A percentile compares a stretch with the other conserved stretches of the same genome.
Evolutionary conservation across 2,329 filamentous ascomycete genomes (phyloP).

Genomic region (Blastomyces silverae): DNA sequence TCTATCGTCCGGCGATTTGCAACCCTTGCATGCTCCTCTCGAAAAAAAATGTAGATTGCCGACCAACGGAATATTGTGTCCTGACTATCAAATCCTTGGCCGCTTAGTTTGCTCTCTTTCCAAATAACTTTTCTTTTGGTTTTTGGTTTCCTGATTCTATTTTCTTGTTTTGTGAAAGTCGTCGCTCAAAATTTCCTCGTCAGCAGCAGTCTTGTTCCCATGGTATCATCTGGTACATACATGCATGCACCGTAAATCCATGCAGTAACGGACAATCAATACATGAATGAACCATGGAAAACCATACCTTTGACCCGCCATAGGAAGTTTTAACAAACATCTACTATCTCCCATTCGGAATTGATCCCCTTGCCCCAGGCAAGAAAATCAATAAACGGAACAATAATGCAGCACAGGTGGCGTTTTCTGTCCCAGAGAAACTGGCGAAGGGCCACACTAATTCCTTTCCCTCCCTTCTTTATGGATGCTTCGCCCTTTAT

Average conservation of each 20-base stretch:
- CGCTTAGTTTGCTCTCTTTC: background rate
- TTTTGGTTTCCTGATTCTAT: background rate
- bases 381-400: constrained; percentile 2
- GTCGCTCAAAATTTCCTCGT: background rate
- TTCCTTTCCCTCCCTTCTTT: background rate
- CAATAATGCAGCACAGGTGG: constrained; percentile 11
- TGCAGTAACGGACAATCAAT: constrained; percentile 6
- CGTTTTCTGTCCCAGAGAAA: constrained; percentile 8
- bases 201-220: background rate
- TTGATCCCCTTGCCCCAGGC: background rate
- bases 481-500: background rate
- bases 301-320: background rate
- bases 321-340: background rate
- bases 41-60: background rate
- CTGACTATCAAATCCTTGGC: background rate
- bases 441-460: background rate
- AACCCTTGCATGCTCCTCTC: background rate
- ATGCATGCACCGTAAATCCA: constrained; percentile 10
- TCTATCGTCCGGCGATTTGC: background rate
- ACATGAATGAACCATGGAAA: constrained; percentile 1
- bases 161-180: background rate
- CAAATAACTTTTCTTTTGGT: background rate
- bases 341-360: constrained; percentile 9
- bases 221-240: constrained; percentile 1
- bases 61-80: background rate